Percentiles rank a stretch among this genome's conserved stretches.
phyloP scores from a whole-genome alignment of 768 basidiomycete species.

The Lepiota brunneoincarnata region DNA sequence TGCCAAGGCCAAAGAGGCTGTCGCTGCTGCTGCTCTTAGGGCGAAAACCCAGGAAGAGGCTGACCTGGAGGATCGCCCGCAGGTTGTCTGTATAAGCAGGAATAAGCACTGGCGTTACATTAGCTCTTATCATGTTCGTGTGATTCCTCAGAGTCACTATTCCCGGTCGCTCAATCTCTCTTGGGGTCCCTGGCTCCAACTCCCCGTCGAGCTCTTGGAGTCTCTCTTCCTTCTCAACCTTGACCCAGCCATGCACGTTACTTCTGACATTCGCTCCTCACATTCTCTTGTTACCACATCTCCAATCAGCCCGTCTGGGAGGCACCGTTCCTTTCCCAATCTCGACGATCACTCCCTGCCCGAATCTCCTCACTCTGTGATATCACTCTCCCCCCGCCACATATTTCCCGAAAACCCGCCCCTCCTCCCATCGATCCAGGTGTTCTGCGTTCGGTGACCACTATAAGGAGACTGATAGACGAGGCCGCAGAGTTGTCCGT shows the following conservation, averaged over 20 bases:
- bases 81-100: slow-evolving; percentile 81
- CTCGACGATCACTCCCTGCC: slow-evolving; percentile 43
- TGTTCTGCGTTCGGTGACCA: slow-evolving; percentile 72
- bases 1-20: slow-evolving; percentile 39
- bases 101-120: slow-evolving; percentile 96
- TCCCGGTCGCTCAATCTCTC: slow-evolving; percentile 16
- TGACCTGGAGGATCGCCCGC: slow-evolving; percentile 48
- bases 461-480: slow-evolving; percentile 81
- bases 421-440: slow-evolving; percentile 91
- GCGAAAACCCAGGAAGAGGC: slow-evolving; percentile 26
- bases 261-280: slow-evolving; percentile 26
- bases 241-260: slow-evolving; percentile 56
- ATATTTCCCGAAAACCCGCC: slow-evolving; percentile 61
- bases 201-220: slow-evolving; percentile 83
- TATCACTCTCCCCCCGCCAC: slow-evolving; percentile 38
- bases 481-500: slow-evolving; percentile 88
- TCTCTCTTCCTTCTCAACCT: slow-evolving; percentile 76
- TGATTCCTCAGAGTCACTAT: slow-evolving; percentile 12
- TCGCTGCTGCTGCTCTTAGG: slow-evolving; percentile 21
- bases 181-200: slow-evolving; percentile 90
- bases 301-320: slow-evolving; percentile 2
- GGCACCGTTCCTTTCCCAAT: slow-evolving; percentile 16
- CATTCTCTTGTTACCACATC: slow-evolving; percentile 19
- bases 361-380: slow-evolving; percentile 36
- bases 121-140: slow-evolving; percentile 83